A percentile compares a stretch with the other conserved stretches of the same genome.
Evolutionary conservation across 306 rosid genomes (phyloP).

Genomic region (Cicer pinnatifidum): DNA sequence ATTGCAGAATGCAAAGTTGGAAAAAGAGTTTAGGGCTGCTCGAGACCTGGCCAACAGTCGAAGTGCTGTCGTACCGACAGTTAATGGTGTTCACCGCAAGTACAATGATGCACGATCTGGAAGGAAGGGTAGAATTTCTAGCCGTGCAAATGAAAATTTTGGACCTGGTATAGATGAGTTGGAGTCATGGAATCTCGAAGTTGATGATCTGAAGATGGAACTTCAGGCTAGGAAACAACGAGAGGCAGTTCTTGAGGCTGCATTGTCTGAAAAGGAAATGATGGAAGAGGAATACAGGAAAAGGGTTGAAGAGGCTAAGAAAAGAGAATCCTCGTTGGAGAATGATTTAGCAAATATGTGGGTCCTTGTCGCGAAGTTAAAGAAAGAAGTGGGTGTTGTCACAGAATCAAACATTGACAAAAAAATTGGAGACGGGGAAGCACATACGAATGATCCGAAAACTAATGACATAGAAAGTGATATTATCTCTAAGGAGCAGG

Average conservation of each 20-base stretch:
- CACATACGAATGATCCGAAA: constrained; percentile 49
- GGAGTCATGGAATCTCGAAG: constrained; percentile 77
- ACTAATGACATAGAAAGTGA: constrained; percentile 47
- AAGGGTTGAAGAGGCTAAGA: constrained; percentile 84
- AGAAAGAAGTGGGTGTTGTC: constrained; percentile 72
- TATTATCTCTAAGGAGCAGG: constrained; percentile 48
- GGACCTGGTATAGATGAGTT: constrained; percentile 64
- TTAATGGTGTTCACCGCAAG: constrained; percentile 72
- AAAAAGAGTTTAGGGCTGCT: constrained; percentile 84
- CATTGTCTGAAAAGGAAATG: constrained; percentile 84
- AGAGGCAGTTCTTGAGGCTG: constrained; percentile 89
- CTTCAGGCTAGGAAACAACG: constrained; percentile 88
- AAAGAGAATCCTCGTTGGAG: constrained; percentile 83
- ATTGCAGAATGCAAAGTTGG: constrained; percentile 77
- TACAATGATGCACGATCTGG: constrained; percentile 70
- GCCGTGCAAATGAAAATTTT: constrained; percentile 63
- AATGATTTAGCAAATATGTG: constrained; percentile 99
- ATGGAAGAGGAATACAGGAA: constrained; percentile 81
- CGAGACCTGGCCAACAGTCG: constrained; percentile 70
- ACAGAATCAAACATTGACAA: constrained; percentile 58
- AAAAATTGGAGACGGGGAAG: constrained; percentile 51
- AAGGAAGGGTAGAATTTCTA: constrained; percentile 75
- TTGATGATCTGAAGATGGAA: constrained; percentile 82
- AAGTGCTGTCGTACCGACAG: constrained; percentile 50
- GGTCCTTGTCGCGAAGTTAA: constrained; percentile 97